Percentiles rank a stretch among this genome's conserved stretches.
These are phyloP conservation scores for Magnaporthales sp. DNA, from an alignment of 2,329 filamentous ascomycete genomes.

Conservation along the genomic window DNA sequence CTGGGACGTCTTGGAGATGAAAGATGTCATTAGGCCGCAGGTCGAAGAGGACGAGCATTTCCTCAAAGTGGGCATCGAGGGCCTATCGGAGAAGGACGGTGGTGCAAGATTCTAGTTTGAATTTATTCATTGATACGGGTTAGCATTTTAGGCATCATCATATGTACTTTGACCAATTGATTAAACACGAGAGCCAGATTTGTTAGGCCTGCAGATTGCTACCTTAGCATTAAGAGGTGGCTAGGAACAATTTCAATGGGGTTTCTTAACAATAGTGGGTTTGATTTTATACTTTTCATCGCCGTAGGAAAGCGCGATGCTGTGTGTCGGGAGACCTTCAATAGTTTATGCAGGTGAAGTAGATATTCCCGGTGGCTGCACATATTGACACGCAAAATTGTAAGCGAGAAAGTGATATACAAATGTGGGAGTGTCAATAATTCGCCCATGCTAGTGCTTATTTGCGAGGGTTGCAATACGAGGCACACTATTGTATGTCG, in stretches of 20 bases:
- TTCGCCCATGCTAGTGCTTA: not conserved
- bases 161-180: not conserved
- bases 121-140: not conserved
- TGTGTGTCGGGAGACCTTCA: too few species aligned
- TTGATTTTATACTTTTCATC: not conserved
- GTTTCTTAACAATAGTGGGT: not conserved
- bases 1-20: slow-evolving; percentile 34
- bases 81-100: not conserved
- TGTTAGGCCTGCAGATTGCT: not conserved
- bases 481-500: not conserved
- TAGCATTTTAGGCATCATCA: not conserved
- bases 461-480: not conserved
- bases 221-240: not conserved
- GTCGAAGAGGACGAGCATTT: slow-evolving; percentile 12
- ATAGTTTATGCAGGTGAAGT: too few species aligned
- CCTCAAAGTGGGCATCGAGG: slow-evolving; percentile 9
- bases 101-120: not conserved
- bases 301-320: too few species aligned
- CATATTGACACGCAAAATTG: too few species aligned
- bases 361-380: too few species aligned
- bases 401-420: not conserved
- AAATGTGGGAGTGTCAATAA: not conserved
- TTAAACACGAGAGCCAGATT: not conserved
- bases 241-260: not conserved
- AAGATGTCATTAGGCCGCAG: slow-evolving; percentile 7